Base-by-base conservation (phyloP, 345 rosid genomes). In the Alliaria petiolata region DNA sequence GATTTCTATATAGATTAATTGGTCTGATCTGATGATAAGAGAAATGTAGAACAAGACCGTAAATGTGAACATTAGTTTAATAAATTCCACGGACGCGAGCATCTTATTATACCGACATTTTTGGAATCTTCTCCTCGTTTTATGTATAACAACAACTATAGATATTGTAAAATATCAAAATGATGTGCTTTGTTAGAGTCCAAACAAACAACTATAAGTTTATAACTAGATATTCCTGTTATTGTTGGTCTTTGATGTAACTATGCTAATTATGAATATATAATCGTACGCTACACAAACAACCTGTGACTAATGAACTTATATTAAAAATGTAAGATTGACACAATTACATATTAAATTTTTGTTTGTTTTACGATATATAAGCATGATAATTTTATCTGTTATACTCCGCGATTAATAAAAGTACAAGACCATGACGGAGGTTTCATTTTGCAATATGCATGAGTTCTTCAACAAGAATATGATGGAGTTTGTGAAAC, bases 71-170 rank as follows among this genome's bases (percentile, higher is more conserved):
- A 69, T 7, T 45, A 58, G 33, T 13, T 49, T 62, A 4, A 40
- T 19, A 43, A 61, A 40, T 22, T 61, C 42, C 43, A 61, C 44
- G 54, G 60, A 42, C 36, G 62, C 49, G 31, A 40, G 51, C 62
- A 50, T 38, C 61, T 70, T 60, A 15, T 38, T 8, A 8, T 25
- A 46, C 39, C 15, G 51, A 46, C 36, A 66, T 16, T 14, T 49
- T 60, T 60, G 61, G 67, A 60, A 49, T 70, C 67, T 49, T 60
- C 67, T 49, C 51, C 50, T 51, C 42, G 17, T 26, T 36, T 47
- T 47, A 38, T 60, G 67, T 22, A 36, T 57, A 69, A 11, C 11
- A 17, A 69, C 31, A 28, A 40, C 28, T 33, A 8, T 31, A 44
- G 8, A 14, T 57, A 43, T 20, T n/a, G 22, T 43, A 13, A 17